Base-by-base conservation (phyloP, 768 basidiomycete genomes). In the Trametes villosa region DNA sequence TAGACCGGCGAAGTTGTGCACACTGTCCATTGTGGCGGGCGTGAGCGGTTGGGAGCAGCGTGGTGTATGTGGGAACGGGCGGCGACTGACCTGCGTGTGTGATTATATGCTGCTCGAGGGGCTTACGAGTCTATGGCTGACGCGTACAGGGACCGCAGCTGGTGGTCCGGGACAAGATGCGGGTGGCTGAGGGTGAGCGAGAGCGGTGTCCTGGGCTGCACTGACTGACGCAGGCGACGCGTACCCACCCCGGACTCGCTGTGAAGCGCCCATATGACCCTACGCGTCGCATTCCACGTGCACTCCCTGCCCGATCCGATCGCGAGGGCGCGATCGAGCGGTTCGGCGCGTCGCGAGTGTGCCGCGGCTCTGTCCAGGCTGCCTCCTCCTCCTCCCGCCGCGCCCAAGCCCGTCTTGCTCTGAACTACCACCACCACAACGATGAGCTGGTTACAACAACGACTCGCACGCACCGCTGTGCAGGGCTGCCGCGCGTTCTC, bases 91-190 rank as follows among this genome's bases (percentile, higher is more conserved):
- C 65, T 62, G 24, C 11, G 34, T 31, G 46, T 48, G 53, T 11
- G 27, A 46, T 53, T 60, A 62, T 65, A 54, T 57, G 36, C 46
- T 20, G 45, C 46, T 40, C 9, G 17, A 30, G 45, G n/a, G 52
- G 68, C 65, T 70, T 64, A 69, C 70, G 72, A 68, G 70, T 64
- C 63, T 29, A 27, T 50, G 47, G 66, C 38, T 66, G 55, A 58
- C 65, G 65, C 59, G 65, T 59, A 60, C 65, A 48, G 50, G 44
- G 49, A 26, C 54, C 59, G 57, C 59, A 55, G 52, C 53, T 38
- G 38, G 13, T 44, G 42, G 60, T 26, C 44, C 33, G 51, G 38
- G 56, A 36, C 50, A 9, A 57, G 46, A 38, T 48, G 36, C 20
- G 46, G n/a, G 47, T 44, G 48, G 57, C 51, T 59, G 53, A 58